phyloP scores from a whole-genome alignment of 2,329 filamentous ascomycete genomes.

The Pestalotiopsis sp. region DNA sequence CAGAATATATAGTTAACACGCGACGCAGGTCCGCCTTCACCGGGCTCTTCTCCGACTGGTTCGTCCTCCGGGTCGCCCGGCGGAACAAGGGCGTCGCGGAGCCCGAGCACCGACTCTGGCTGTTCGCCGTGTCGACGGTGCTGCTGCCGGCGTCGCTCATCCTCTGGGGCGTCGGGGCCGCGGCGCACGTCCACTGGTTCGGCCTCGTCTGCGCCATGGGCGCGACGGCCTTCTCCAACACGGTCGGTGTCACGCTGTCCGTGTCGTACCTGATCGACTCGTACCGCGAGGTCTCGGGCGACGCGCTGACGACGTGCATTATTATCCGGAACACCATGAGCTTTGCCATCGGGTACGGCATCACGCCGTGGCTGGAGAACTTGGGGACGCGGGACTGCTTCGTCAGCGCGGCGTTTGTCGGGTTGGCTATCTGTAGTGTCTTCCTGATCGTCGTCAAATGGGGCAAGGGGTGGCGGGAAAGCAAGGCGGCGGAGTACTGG shows the following conservation, averaged over 20 bases:
- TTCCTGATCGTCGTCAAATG: slow-evolving; percentile 32
- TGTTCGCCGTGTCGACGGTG: slow-evolving; percentile 32
- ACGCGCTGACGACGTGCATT: slow-evolving; percentile 41
- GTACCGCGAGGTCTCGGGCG: slow-evolving; percentile 40
- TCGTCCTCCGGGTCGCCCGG: slow-evolving; percentile 38
- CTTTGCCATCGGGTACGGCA: slow-evolving; percentile 41
- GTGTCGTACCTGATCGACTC: slow-evolving; percentile 43
- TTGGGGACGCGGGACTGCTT: slow-evolving; percentile 47
- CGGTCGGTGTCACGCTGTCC: slow-evolving; percentile 37
- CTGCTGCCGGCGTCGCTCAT: slow-evolving; percentile 27
- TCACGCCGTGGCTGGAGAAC: slow-evolving; percentile 46
- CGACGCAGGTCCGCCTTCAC: slow-evolving; percentile 26
- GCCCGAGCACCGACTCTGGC: slow-evolving; percentile 43
- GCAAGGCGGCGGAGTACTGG: slow-evolving; percentile 30
- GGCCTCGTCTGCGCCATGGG: slow-evolving; percentile 43
- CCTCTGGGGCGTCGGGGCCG: slow-evolving; percentile 33
- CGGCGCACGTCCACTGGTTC: slow-evolving; percentile 42
- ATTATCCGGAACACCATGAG: slow-evolving; percentile 41
- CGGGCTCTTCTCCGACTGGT: slow-evolving; percentile 37
- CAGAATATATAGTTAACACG: too few relatives aligned
- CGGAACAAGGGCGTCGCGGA: slow-evolving; percentile 43
- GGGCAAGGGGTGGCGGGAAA: slow-evolving; percentile 29
- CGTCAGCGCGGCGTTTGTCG: slow-evolving; percentile 34
- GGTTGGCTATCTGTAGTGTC: slow-evolving; percentile 29
- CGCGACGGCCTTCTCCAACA: slow-evolving; percentile 32